Percentiles rank a stretch among this genome's conserved stretches.
Conservation (phyloP, 768 basidiomycete genomes). For the Boletus reticuloceps region DNA sequence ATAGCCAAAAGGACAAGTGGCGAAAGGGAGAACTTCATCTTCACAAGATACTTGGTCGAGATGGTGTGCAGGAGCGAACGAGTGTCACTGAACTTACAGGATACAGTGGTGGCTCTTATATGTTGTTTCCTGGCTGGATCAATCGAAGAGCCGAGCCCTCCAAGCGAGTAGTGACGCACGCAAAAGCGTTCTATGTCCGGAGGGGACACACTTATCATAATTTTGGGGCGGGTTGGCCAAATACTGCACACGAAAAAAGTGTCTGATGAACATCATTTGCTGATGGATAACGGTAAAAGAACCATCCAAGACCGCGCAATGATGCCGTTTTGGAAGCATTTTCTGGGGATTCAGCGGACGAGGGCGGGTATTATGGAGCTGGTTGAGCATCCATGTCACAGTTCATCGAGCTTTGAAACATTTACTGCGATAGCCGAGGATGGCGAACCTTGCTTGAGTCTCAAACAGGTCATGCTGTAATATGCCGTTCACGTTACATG, state of each 20-base stretch:
- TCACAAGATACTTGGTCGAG: background rate
- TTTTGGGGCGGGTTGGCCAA: background rate
- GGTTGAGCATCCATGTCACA: background rate
- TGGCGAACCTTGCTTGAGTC: background rate
- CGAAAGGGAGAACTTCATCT: background rate
- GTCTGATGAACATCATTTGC: background rate
- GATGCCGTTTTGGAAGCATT: background rate
- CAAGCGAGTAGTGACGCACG: background rate
- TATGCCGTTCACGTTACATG: background rate
- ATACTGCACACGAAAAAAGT: background rate
- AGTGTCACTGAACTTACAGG: background rate
- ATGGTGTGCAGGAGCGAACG: background rate
- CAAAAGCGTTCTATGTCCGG: background rate
- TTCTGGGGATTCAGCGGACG: background rate
- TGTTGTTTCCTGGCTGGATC: background rate
- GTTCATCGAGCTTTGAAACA: background rate
- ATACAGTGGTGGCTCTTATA: background rate
- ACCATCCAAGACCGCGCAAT: background rate
- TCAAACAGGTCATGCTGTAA: background rate
- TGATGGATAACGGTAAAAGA: background rate
- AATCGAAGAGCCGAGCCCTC: background rate
- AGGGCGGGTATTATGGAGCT: background rate
- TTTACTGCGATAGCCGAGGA: background rate
- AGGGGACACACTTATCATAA: background rate
- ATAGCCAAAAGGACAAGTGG: background rate